Conservation (phyloP, 345 rosid genomes). For the Alliaria petiolata region DNA sequence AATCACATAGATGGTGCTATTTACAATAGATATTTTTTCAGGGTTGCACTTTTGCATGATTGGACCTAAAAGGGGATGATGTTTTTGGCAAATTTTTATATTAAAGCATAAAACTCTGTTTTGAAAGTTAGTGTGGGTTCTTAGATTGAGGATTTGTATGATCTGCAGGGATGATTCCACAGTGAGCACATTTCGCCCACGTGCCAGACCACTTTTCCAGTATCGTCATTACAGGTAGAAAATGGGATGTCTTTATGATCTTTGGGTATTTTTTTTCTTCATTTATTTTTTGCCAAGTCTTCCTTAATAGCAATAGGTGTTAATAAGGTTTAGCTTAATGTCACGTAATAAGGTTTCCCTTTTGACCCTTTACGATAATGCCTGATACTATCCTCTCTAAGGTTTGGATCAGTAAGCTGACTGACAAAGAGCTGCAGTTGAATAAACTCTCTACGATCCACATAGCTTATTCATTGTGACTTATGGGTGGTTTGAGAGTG, state of each 20-base stretch:
- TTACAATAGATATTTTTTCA: constrained; percentile 5
- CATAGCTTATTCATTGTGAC: constrained; percentile 11
- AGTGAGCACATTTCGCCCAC: constrained; percentile 85
- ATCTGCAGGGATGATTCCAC: constrained; percentile 89
- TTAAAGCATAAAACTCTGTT: background rate
- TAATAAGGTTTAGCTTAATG: constrained; percentile 1
- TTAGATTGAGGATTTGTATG: constrained; percentile 17
- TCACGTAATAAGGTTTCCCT: constrained; percentile 8
- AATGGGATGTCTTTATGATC: background rate
- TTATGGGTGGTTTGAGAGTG: constrained; percentile 12
- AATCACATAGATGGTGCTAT: background rate
- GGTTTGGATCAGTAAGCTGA: background rate
- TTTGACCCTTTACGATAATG: constrained; percentile 7
- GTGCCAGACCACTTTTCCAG: constrained; percentile 89
- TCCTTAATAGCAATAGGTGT: background rate
- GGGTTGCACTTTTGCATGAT: background rate
- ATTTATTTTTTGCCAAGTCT: background rate
- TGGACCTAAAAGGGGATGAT: constrained; percentile 1
- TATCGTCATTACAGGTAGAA: constrained; percentile 93
- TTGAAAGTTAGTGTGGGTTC: constrained; percentile 10
- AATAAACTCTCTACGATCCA: no score
- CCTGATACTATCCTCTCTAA: constrained; percentile 9
- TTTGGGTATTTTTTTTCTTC: background rate
- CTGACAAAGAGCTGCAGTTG: constrained; percentile 11
- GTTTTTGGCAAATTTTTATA: background rate